Conservation (phyloP, 1,139 yeast genomes). For the Hyphopichia buzzinii region DNA sequence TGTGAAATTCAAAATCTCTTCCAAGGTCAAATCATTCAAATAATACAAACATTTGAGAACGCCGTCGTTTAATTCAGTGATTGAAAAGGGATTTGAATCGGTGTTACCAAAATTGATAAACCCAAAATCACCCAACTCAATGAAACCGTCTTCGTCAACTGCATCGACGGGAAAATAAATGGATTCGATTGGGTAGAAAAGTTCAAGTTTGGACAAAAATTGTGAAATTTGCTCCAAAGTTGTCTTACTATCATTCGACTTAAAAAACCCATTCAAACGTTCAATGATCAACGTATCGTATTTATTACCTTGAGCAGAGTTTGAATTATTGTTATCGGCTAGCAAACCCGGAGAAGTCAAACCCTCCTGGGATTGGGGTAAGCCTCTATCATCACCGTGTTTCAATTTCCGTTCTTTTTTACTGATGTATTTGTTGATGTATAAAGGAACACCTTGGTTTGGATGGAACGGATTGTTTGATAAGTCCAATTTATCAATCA, state of each 20-base stretch:
- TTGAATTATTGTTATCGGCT: slow-evolving; percentile 1
- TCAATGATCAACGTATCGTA: slow-evolving; percentile 43
- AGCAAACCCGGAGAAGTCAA: background rate
- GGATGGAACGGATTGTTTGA: slow-evolving; percentile 35
- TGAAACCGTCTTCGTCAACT: slow-evolving; percentile 14
- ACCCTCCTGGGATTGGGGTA: background rate
- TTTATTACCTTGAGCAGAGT: slow-evolving; percentile 20
- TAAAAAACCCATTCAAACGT: slow-evolving; percentile 36
- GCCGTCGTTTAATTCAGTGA: slow-evolving; percentile 19
- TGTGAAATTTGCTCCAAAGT: slow-evolving; percentile 16
- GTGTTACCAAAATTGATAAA: slow-evolving; percentile 24
- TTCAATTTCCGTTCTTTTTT: slow-evolving; percentile 23
- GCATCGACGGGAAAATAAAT: slow-evolving; percentile 41
- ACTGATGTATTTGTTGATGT: slow-evolving; percentile 28
- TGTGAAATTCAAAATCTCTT: slow-evolving; percentile 22
- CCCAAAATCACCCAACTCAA: slow-evolving; percentile 26
- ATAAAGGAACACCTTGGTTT: slow-evolving; percentile 18
- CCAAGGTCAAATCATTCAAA: slow-evolving; percentile 25
- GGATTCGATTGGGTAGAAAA: slow-evolving; percentile 41
- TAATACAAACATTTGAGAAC: slow-evolving; percentile 32
- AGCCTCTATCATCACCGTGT: slow-evolving; percentile 6
- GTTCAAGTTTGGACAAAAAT: slow-evolving; percentile 30
- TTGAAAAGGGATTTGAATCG: slow-evolving; percentile 8
- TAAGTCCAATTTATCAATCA: slow-evolving; percentile 19
- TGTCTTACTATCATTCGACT: slow-evolving; percentile 11